Conservation (phyloP, 306 rosid species). For the Potentilla sterilis region DNA sequence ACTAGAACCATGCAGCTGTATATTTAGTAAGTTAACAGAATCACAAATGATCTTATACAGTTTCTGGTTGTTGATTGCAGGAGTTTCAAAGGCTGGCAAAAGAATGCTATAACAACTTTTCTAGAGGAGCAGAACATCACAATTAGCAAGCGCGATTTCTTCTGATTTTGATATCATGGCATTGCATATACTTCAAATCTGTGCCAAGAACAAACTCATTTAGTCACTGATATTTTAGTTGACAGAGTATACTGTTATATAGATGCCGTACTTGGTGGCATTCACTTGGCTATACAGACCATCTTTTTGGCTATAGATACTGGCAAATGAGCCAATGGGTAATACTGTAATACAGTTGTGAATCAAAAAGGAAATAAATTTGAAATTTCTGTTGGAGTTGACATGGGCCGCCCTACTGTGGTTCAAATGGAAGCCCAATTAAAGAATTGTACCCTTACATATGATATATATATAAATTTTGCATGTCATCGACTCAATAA, state of each 20-base stretch:
- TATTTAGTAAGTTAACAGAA: neutral
- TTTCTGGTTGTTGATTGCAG: slow-evolving; percentile 38
- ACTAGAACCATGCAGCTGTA: neutral
- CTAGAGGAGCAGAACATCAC: slow-evolving; percentile 55
- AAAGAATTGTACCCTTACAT: no score
- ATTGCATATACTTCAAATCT: slow-evolving; percentile 1
- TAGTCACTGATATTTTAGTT: neutral
- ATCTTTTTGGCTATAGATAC: no score
- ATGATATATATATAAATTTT: no score
- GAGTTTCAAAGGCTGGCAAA: slow-evolving; percentile 97
- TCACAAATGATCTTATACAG: slow-evolving; percentile 6
- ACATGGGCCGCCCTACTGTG: neutral
- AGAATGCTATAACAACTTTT: slow-evolving; percentile 74
- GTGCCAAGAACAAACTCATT: slow-evolving; percentile 3
- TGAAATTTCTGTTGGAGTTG: no score
- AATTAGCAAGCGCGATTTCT: slow-evolving; percentile 77
- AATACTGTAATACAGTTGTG: no score
- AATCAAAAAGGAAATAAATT: no score
- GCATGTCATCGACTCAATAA: no score
- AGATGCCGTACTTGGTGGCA: neutral
- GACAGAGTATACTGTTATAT: neutral
- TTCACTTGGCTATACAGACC: neutral
- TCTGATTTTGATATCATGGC: slow-evolving; percentile 32
- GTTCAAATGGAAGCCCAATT: neutral
- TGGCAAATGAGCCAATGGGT: no score